phyloP scores from a whole-genome alignment of 805 yeast species.

The Saccharomyces paradoxus region DNA sequence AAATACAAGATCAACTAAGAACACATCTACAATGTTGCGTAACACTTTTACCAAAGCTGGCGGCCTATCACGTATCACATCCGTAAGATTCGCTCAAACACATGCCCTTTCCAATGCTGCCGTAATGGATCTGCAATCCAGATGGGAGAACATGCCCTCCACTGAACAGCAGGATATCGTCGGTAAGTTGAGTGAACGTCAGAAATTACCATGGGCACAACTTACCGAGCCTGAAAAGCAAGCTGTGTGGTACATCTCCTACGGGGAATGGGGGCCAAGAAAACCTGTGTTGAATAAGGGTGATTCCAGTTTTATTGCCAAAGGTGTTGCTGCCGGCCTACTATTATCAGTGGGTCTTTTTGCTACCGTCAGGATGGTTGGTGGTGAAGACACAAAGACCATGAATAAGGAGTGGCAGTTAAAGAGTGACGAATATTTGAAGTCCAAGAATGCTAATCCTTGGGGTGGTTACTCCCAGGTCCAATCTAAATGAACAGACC shows the following conservation, averaged over 20 bases:
- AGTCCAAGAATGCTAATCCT: conserved; percentile 93
- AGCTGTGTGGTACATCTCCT: conserved; percentile 95
- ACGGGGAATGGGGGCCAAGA: conserved; percentile 99
- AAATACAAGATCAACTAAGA: not conserved
- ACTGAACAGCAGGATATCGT: conserved; percentile 84
- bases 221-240: conserved; percentile 84
- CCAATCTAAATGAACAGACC: conserved; percentile 48
- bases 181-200: conserved; percentile 77
- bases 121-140: conserved; percentile 71
- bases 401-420: conserved; percentile 96
- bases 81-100: conserved; percentile 34
- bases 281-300: conserved; percentile 87
- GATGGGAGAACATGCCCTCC: conserved; percentile 88
- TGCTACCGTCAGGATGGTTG: conserved; percentile 37
- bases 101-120: conserved; percentile 83
- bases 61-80: conserved; percentile 27
- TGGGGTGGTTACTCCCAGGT: conserved; percentile 84
- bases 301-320: conserved; percentile 65
- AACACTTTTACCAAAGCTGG: conserved; percentile 13
- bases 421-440: conserved; percentile 86
- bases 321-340: conserved; percentile 62
- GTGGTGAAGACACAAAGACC: conserved; percentile 58
- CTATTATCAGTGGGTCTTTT: conserved; percentile 41
- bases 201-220: conserved; percentile 88
- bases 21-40: conserved; percentile 23